Evolutionary conservation across 1,284 basidiomycete species (phyloP).

Genomic region (Fomitopsis betulina): DNA sequence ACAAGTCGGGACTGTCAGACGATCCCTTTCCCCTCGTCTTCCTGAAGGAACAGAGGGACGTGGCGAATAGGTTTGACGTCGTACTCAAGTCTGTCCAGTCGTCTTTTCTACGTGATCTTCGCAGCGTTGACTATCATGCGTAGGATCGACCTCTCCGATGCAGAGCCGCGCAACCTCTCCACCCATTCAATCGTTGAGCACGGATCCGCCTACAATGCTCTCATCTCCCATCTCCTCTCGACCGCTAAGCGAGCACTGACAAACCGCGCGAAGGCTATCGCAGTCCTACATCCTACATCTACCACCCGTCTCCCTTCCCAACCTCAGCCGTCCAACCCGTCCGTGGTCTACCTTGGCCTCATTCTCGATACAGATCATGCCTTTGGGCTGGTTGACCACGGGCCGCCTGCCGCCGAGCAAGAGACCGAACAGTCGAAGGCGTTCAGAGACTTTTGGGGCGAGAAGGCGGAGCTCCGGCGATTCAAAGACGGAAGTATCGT

Average conservation of each 20-base stretch:
- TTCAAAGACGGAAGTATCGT: slow-evolving; percentile 95
- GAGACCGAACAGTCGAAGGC: slow-evolving; percentile 45
- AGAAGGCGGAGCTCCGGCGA: slow-evolving; percentile 88
- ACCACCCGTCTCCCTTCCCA: slow-evolving; percentile 45
- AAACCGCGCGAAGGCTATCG: slow-evolving; percentile 58
- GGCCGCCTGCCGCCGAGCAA: slow-evolving; percentile 69
- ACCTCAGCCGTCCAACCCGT: slow-evolving; percentile 41
- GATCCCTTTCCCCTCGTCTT: slow-evolving; percentile 79
- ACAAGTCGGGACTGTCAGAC: slow-evolving; percentile 37
- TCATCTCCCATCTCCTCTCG: slow-evolving; percentile 50
- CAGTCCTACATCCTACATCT: slow-evolving; percentile 50
- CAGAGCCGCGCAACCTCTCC: slow-evolving; percentile 41
- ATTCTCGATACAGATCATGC: slow-evolving; percentile 70
- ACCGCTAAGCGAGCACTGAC: slow-evolving; percentile 67
- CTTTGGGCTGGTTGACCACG: slow-evolving; percentile 84
- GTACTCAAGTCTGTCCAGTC: slow-evolving; percentile 46
- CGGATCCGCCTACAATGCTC: slow-evolving; percentile 53
- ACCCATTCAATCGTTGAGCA: slow-evolving; percentile 50
- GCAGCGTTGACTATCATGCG: slow-evolving; percentile 3
- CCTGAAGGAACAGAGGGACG: slow-evolving; percentile 61
- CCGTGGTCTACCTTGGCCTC: slow-evolving; percentile 66
- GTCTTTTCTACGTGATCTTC: neutral
- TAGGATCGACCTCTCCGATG: slow-evolving; percentile 61
- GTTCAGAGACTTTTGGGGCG: slow-evolving; percentile 90
- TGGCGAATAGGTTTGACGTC: slow-evolving; percentile 63